Evolutionary conservation across 345 rosid genomes (phyloP).

Genomic region (Euphorbia lathyris): DNA sequence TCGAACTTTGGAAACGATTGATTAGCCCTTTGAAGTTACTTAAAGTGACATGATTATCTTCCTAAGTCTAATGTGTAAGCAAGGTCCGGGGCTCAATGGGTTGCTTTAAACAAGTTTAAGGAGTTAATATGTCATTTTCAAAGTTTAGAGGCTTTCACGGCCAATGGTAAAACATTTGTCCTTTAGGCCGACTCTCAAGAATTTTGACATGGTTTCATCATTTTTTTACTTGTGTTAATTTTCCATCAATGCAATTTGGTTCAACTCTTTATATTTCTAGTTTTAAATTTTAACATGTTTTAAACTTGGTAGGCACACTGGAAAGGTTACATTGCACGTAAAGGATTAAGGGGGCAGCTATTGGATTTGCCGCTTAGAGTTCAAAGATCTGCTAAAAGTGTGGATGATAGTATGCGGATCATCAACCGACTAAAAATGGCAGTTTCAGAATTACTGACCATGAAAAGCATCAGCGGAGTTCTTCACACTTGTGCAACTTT

Average conservation of each 20-base stretch:
- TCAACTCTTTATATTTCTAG: not conserved
- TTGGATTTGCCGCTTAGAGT: conserved; percentile 62
- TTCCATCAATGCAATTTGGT: not conserved
- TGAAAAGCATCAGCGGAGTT: conserved; percentile 73
- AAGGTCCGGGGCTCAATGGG: too few relatives aligned
- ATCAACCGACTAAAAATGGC: conserved; percentile 78
- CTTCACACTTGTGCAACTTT: conserved; percentile 78
- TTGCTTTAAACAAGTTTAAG: too few relatives aligned
- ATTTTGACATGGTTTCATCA: not conserved
- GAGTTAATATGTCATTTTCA: too few relatives aligned
- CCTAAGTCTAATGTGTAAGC: too few relatives aligned
- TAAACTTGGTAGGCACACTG: conserved; percentile 57
- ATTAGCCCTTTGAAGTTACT: too few relatives aligned
- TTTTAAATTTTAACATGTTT: not conserved
- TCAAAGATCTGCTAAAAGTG: conserved; percentile 65
- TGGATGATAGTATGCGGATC: conserved; percentile 72
- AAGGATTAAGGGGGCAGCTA: conserved; percentile 57
- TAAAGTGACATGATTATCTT: too few relatives aligned
- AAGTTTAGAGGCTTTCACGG: too few relatives aligned
- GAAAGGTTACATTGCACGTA: conserved; percentile 78
- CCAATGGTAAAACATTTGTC: not conserved
- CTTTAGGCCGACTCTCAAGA: not conserved
- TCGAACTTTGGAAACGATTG: too few relatives aligned
- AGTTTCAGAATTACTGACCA: conserved; percentile 64
- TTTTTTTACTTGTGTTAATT: not conserved